Evolutionary conservation across 2,329 filamentous ascomycete genomes (phyloP).

Genomic region (Aspergillus pseudotamarii): DNA sequence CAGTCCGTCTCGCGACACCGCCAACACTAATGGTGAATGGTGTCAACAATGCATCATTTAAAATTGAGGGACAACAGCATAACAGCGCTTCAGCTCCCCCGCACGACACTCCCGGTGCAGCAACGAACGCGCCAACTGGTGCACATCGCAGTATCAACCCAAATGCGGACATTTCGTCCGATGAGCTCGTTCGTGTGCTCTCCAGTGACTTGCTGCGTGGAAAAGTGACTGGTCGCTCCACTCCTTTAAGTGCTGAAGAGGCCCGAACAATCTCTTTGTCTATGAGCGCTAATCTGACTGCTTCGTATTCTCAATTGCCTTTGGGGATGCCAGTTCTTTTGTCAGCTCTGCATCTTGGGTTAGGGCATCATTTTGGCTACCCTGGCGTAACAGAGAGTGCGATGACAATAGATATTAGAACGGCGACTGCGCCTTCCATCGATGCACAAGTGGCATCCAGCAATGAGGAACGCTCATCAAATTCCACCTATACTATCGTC

Average conservation of each 20-base stretch:
- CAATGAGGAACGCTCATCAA: slow-evolving; percentile 14
- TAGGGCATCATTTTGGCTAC: slow-evolving; percentile 39
- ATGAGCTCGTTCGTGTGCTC: slow-evolving; percentile 36
- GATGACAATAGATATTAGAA: slow-evolving; percentile 31
- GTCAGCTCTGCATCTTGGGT: slow-evolving; percentile 39
- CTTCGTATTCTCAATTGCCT: slow-evolving; percentile 32
- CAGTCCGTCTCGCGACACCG: slow-evolving; percentile 47
- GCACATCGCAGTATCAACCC: slow-evolving; percentile 12
- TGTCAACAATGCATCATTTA: slow-evolving; percentile 28
- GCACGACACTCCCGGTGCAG: slow-evolving; percentile 6
- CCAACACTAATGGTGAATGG: slow-evolving; percentile 45
- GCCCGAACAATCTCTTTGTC: slow-evolving; percentile 34
- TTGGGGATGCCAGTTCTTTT: slow-evolving; percentile 26
- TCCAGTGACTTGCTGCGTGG: slow-evolving; percentile 36
- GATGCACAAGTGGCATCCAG: slow-evolving; percentile 3
- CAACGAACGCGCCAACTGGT: slow-evolving; percentile 10
- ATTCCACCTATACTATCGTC: slow-evolving; percentile 26
- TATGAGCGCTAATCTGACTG: slow-evolving; percentile 34
- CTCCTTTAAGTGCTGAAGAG: slow-evolving; percentile 33
- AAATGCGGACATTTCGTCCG: slow-evolving; percentile 25
- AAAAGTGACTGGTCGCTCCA: slow-evolving; percentile 31
- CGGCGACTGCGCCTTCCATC: slow-evolving; percentile 6
- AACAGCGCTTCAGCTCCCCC: slow-evolving; percentile 18
- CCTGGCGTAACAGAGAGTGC: slow-evolving; percentile 24
- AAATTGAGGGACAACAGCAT: slow-evolving; percentile 16